Base-by-base conservation (phyloP, 176 grass and related monocot species). In the Secale cereale region DNA sequence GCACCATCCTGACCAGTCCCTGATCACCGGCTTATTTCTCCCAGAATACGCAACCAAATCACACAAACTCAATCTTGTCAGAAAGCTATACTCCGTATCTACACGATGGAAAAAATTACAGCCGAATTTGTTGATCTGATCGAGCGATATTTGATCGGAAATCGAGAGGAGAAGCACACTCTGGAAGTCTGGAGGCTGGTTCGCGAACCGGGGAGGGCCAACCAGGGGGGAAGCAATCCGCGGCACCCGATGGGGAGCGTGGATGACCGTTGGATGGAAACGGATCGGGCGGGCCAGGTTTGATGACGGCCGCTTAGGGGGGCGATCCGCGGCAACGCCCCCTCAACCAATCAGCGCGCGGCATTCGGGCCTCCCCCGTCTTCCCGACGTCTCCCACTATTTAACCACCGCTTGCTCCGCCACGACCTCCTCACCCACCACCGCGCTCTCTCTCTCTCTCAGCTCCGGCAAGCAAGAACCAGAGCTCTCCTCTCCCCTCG, bases 111-210 rank as follows among this genome's bases (percentile, higher is more conserved):
- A 13, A 4, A 85, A 83, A 5, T 52, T 35, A 0, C 0, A 79
- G 0, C 0, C 0, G 0, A 25, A 90, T 77, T 9, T 10, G 59
- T 82, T 0, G 0, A 74, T 3, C 8, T 0, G 0, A 46, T 0
- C 0, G 39, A 0, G 87, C 88, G 87, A 89, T 88, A 90, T 93
- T 86, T 0, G 23, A 15, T 59, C 60, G 50, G 77, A 86, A 94
- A 94, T 80, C 66, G 74, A 82, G 87, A 82, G 52, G 87, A 91
- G 91, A 97, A 97, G 87, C 95, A 97, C 95, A 97, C 87, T 60
- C 17, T 41, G 52, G 75, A 85, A 37, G n/a, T 52, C 26, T 6
- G 69, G 69, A 79, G 30, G n/a, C 56, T 13, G 23, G 83, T 12
- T 71, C 40, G 2, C 0, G 64, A 50, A 80, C n/a, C 9, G 29